phyloP scores from a whole-genome alignment of 257 asterid genomes.

The Anisodus acutangulus region DNA sequence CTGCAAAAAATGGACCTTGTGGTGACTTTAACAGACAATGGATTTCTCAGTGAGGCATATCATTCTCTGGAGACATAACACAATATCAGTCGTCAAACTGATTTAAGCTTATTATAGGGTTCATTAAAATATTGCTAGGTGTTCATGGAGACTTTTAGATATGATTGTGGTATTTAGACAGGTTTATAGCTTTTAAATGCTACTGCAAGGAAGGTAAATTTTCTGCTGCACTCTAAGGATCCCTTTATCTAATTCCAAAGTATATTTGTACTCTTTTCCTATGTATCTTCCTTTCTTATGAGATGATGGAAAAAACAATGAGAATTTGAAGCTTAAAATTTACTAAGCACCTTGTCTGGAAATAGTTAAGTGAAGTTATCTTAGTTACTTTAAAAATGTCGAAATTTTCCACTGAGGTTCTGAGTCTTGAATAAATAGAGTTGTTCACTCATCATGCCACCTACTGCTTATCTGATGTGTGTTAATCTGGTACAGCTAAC shows the following conservation, averaged over 20 bases:
- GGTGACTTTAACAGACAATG: not conserved
- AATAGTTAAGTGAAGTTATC: not conserved
- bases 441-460: not conserved
- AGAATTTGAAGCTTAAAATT: not conserved
- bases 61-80: not conserved
- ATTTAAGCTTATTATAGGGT: not conserved
- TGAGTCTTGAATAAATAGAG: not conserved
- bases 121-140: not conserved
- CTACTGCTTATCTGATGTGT: conserved; percentile 21
- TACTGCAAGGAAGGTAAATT: not conserved
- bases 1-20: not conserved
- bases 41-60: not conserved
- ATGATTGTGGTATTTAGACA: not conserved
- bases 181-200: not conserved
- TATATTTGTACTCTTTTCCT: not conserved
- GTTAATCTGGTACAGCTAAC: conserved; percentile 58
- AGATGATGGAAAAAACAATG: not conserved
- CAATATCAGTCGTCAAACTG: not conserved
- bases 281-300: not conserved
- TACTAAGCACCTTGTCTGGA: not conserved
- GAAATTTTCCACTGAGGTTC: not conserved
- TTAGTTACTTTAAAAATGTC: no score
- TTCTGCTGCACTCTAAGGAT: conserved; percentile 5
- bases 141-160: not conserved
- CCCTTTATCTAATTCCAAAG: not conserved